phyloP scores from a whole-genome alignment of 495 filamentous ascomycete species.

The Trichoderma reesei region DNA sequence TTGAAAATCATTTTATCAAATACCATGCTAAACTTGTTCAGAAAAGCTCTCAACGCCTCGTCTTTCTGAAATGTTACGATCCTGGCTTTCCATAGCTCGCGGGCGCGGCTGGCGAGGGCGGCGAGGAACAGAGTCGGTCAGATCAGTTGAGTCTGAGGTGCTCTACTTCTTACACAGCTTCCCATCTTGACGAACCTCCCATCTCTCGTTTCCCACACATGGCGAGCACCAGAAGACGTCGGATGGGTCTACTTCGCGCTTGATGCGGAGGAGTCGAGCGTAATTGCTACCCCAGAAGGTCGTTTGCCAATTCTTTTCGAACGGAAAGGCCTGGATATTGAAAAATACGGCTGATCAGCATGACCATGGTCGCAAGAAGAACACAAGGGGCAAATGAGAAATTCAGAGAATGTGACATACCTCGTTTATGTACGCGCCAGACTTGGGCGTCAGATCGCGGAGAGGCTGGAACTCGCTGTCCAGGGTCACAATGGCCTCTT shows the following conservation, averaged over 20 bases:
- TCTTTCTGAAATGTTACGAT: too few relatives aligned
- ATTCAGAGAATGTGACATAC: constrained; percentile 12
- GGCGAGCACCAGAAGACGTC: constrained; percentile 44
- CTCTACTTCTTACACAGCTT: constrained; percentile 17
- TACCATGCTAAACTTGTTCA: too few relatives aligned
- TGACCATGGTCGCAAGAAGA: too few relatives aligned
- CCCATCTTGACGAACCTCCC: constrained; percentile 26
- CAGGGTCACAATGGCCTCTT: constrained; percentile 30
- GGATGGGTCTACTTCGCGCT: constrained; percentile 42
- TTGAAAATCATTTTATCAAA: too few relatives aligned
- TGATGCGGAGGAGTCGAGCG: constrained; percentile 25
- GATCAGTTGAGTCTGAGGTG: too few relatives aligned
- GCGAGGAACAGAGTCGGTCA: too few relatives aligned
- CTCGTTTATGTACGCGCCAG: constrained; percentile 35
- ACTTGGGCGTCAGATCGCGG: constrained; percentile 26
- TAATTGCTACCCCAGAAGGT: constrained; percentile 38
- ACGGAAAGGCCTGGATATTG: constrained; percentile 30
- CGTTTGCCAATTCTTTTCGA: constrained; percentile 37
- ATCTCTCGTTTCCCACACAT: constrained; percentile 48
- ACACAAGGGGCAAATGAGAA: too few relatives aligned
- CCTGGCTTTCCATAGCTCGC: too few relatives aligned
- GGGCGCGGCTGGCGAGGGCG: too few relatives aligned
- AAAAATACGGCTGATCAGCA: too few relatives aligned
- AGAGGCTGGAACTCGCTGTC: constrained; percentile 32
- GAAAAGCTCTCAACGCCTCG: too few relatives aligned